These are phyloP conservation scores for Phaeomoniella chlamydospora DNA, from an alignment of 2,329 filamentous ascomycete genomes.

Conservation along the genomic window DNA sequence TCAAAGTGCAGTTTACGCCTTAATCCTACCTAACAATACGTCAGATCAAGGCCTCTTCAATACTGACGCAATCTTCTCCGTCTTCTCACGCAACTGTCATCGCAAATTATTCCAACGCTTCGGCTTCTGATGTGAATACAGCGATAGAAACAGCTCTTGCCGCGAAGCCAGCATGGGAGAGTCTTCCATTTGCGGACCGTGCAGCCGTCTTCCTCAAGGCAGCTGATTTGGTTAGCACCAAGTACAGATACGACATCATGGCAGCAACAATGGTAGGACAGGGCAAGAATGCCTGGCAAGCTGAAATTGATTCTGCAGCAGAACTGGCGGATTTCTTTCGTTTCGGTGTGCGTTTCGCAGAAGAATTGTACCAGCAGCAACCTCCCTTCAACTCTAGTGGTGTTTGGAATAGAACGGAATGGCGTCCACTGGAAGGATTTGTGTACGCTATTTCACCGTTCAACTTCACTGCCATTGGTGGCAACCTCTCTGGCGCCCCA, in stretches of 20 bases:
- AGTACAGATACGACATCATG: conserved; percentile 96
- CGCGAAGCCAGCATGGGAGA: conserved; percentile 79
- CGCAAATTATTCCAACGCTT: conserved; percentile 75
- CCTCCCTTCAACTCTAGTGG: conserved; percentile 69
- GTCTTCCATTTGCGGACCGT: conserved; percentile 74
- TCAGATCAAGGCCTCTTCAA: conserved; percentile 52
- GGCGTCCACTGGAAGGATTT: conserved; percentile 75
- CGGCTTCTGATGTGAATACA: conserved; percentile 55
- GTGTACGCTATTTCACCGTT: conserved; percentile 82
- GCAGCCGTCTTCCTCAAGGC: conserved; percentile 93
- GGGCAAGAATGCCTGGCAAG: conserved; percentile 97
- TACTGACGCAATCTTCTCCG: conserved; percentile 65
- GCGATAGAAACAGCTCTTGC: conserved; percentile 75
- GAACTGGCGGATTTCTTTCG: conserved; percentile 87
- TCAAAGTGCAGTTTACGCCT: not conserved
- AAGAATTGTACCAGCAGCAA: conserved; percentile 80
- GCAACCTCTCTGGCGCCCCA: conserved; percentile 63
- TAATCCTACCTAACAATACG: conserved; percentile 6
- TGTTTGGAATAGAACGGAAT: conserved; percentile 77
- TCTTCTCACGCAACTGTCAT: conserved; percentile 62
- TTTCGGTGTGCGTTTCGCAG: conserved; percentile 87
- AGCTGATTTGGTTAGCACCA: conserved; percentile 74
- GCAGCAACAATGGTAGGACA: conserved; percentile 91
- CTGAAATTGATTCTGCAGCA: conserved; percentile 92
- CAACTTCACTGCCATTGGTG: conserved; percentile 89